A percentile compares a stretch with the other conserved stretches of the same genome.
These are phyloP conservation scores for Salmacisia buchloeana DNA, from an alignment of 1,284 basidiomycete genomes.

Conservation along the genomic window DNA sequence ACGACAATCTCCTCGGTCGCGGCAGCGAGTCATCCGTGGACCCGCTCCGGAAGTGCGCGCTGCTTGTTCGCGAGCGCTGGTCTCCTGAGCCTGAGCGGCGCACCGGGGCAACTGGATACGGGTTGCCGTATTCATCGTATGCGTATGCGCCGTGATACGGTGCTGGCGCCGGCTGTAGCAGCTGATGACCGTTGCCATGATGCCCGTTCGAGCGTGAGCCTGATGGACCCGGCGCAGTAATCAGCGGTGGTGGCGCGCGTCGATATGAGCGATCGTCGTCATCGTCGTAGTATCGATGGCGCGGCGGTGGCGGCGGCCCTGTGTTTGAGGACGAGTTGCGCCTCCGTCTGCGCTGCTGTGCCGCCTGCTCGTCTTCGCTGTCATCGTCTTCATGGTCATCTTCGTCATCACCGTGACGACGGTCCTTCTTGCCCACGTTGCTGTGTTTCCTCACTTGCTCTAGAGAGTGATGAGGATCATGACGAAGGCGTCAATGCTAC, in stretches of 20 bases:
- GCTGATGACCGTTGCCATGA: background rate
- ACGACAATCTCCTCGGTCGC: background rate
- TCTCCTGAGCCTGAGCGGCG: background rate
- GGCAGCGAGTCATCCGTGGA: background rate
- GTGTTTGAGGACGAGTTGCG: background rate
- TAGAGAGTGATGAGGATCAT: background rate
- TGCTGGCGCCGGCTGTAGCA: background rate
- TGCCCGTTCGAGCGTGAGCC: background rate
- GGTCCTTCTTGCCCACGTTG: background rate
- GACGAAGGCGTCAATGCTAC: background rate
- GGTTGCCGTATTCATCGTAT: background rate
- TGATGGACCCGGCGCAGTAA: background rate
- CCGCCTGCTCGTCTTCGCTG: background rate
- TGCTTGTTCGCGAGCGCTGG: background rate
- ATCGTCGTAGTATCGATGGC: slow-evolving; percentile 1
- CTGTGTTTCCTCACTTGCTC: background rate
- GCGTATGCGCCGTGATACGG: background rate
- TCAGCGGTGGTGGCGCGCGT: background rate
- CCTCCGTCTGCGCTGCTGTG: background rate
- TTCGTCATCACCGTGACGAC: background rate
- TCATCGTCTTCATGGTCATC: background rate
- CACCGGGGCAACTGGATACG: background rate
- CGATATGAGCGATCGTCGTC: slow-evolving; percentile 1
- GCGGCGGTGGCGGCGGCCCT: background rate
- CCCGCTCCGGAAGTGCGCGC: background rate